These are phyloP conservation scores for Cadophora sp. DNA, from an alignment of 2,329 filamentous ascomycete genomes.

Conservation along the genomic window DNA sequence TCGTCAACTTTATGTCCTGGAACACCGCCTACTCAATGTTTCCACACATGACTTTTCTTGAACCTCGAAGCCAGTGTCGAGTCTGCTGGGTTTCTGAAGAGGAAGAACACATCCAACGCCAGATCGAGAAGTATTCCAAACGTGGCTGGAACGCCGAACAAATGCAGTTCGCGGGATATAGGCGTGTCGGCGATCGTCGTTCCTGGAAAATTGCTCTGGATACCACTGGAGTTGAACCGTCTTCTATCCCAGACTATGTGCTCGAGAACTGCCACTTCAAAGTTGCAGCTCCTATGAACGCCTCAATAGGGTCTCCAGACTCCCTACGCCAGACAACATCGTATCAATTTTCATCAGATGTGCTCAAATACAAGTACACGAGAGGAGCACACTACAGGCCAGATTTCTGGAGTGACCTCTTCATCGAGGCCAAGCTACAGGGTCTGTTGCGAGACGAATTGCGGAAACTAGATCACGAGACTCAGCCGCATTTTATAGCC, in stretches of 20 bases:
- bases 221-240: constrained; percentile 7
- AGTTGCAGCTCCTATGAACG: neutral
- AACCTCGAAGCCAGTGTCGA: constrained; percentile 1
- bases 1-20: constrained; percentile 24
- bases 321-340: neutral
- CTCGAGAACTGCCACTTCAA: constrained; percentile 6
- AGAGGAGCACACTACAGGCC: neutral
- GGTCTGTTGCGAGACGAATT: neutral
- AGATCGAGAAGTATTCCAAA: constrained; percentile 5
- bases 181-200: constrained; percentile 5
- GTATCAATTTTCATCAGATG: neutral
- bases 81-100: neutral
- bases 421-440: neutral
- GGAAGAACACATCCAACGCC: neutral
- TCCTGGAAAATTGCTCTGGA: constrained; percentile 16
- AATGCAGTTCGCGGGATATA: neutral
- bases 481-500: neutral
- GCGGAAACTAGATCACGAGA: neutral
- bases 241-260: constrained; percentile 17
- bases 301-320: no score
- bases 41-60: constrained; percentile 18
- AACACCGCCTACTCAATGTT: constrained; percentile 27
- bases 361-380: constrained; percentile 6
- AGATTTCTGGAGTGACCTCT: neutral
- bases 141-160: neutral